Evolutionary conservation across 192 early-diverging fungal species (phyloP).

Genomic region (Hyaloraphidium curvatum): DNA sequence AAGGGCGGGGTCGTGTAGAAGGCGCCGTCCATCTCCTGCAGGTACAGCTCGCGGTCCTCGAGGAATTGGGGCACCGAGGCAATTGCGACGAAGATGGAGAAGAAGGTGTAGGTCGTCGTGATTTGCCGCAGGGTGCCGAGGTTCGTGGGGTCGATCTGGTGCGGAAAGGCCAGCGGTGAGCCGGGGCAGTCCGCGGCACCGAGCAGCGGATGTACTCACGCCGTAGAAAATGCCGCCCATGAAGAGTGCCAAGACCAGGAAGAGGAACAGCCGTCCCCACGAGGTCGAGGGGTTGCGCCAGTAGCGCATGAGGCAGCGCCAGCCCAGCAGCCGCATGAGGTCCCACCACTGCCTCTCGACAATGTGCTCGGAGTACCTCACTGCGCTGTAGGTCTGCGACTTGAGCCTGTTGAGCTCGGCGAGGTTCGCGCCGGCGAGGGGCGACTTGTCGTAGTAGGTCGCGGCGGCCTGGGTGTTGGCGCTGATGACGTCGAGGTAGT

Average conservation of each 20-base stretch:
- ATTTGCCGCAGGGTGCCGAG: not conserved
- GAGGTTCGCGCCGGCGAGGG: not conserved
- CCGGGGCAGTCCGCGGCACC: too few species aligned
- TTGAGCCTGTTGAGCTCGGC: not conserved
- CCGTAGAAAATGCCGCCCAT: not conserved
- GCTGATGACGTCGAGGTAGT: constrained; percentile 2
- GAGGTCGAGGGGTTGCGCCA: not conserved
- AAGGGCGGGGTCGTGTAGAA: not conserved
- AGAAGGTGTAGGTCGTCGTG: not conserved
- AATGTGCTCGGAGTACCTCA: not conserved
- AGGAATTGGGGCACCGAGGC: constrained; percentile 1
- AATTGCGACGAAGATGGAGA: not conserved
- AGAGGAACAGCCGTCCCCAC: constrained; percentile 1
- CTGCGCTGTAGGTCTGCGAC: not conserved
- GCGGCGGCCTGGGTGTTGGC: not conserved
- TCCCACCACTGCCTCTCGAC: not conserved
- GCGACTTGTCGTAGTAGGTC: not conserved
- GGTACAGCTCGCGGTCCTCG: constrained; percentile 1
- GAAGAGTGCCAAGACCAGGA: not conserved
- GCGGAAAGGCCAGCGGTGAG: too few species aligned
- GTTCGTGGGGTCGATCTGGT: too few species aligned
- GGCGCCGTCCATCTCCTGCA: not conserved
- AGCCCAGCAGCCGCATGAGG: not conserved
- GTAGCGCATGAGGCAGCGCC: not conserved
- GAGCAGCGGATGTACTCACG: not conserved